phyloP scores from a whole-genome alignment of 2,329 filamentous ascomycete species.

The Aureobasidium sp. region DNA sequence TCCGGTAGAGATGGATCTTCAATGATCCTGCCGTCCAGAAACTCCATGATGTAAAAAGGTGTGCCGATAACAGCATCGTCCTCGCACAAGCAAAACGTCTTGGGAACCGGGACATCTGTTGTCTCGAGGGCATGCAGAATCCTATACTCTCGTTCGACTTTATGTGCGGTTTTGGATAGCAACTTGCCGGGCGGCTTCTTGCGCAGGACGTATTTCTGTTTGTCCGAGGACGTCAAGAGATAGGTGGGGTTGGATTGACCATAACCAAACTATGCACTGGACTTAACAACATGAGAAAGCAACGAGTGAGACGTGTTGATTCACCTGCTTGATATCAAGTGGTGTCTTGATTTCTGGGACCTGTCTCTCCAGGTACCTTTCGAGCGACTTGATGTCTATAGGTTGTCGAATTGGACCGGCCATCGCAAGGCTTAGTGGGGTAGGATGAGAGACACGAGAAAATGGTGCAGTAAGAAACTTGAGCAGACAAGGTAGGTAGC shows the following conservation, averaged over 20 bases:
- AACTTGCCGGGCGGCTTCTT: conserved; percentile 97
- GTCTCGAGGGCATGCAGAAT: conserved; percentile 74
- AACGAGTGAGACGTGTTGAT: background rate
- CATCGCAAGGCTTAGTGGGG: conserved; percentile 40
- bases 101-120: conserved; percentile 80
- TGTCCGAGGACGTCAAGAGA: conserved; percentile 66
- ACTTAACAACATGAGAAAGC: background rate
- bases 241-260: conserved; percentile 98
- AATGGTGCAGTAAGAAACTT: background rate
- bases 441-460: background rate
- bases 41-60: conserved; percentile 96
- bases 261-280: conserved; percentile 67
- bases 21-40: conserved; percentile 86
- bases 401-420: conserved; percentile 83
- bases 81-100: conserved; percentile 76
- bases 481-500: background rate
- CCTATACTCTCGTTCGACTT: conserved; percentile 91
- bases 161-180: conserved; percentile 86
- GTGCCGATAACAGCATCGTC: conserved; percentile 74
- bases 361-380: conserved; percentile 65
- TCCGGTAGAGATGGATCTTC: conserved; percentile 77
- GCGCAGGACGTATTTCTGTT: conserved; percentile 73
- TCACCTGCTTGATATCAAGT: conserved; percentile 80
- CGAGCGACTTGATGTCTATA: conserved; percentile 72
- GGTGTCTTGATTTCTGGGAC: conserved; percentile 80